Evolutionary conservation across 768 basidiomycete species (phyloP), one percentile per base, ranked within the genome.

Genomic region (Sutorius australiensis): DNA sequence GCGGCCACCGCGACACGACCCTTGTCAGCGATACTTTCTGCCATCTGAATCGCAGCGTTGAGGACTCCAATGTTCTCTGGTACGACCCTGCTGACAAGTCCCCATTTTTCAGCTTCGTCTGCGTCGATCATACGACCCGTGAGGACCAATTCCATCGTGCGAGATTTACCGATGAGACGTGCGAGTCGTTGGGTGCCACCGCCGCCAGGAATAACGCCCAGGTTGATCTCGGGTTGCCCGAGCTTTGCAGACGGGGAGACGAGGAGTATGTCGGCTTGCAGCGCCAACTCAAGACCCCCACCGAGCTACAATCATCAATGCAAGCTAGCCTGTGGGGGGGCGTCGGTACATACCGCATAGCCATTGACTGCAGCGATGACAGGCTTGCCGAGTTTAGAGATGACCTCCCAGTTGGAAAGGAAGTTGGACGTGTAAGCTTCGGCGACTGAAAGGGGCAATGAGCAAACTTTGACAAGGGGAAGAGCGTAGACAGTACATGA

Each of bases 301-400:
- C 95, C 95, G 56, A 98, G 88, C 95, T 98, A 58, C 14, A 43
- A 30, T 8, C n/a, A 30, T 57, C 46, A 56, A 14, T 10, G 34
- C 32, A 47, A 41, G 31, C 6, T 14, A 19, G 30, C 36, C 4
- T n/a, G 14, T 11, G 55, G 27, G 31, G 27, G 31, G 43, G 40
- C 10, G 16, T 21, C 31, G 12, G 2, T 12, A 77, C 90, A 46
- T 70, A 90, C 89, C 31, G 95, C 94, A 64, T 86, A 98, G 14
- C 95, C 95, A 69, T 87, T 92, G 51, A 99, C 94, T 12, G 95
- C 95, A 41, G 93, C 95, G 51, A 99, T 90, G 67, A 98, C 85
- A 13, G 95, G 95, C 70, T 98, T 99, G 61, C 86, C 81, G 55
- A 95, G 80, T 30, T 72, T 75, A 13, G 80, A 77, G 60, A 98